Percentiles rank a stretch among this genome's conserved stretches.
These are phyloP conservation scores for Madurella fahalii DNA, from an alignment of 2,329 filamentous ascomycete genomes.

Conservation along the genomic window DNA sequence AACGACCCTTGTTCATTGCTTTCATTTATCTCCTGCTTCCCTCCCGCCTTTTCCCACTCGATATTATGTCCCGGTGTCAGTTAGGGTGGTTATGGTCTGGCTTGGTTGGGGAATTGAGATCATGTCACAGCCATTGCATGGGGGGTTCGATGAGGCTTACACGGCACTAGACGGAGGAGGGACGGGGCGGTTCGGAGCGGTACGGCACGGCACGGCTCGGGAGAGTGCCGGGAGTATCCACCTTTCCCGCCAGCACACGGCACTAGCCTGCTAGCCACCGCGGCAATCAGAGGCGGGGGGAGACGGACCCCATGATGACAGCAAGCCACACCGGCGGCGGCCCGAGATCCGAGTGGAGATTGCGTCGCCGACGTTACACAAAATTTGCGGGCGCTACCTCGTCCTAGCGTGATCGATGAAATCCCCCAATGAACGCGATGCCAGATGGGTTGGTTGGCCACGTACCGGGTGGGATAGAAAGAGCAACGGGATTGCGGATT, in stretches of 20 bases:
- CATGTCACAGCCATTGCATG: background rate
- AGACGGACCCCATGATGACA: background rate
- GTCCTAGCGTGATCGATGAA: background rate
- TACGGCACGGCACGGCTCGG: constrained; percentile 20
- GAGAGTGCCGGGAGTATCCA: constrained; percentile 11
- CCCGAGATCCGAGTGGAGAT: background rate
- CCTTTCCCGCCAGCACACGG: constrained; percentile 4
- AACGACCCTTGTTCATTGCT: background rate
- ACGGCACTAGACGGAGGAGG: constrained; percentile 3
- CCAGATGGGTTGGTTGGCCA: background rate
- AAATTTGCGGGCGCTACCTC: background rate
- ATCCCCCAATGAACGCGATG: constrained; percentile 1
- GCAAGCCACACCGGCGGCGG: constrained; percentile 1
- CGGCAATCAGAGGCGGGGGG: background rate
- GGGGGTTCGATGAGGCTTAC: background rate
- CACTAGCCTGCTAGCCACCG: background rate
- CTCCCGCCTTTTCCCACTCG: background rate
- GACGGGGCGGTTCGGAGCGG: constrained; percentile 15
- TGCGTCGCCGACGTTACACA: constrained; percentile 1
- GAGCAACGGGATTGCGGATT: constrained; percentile 2
- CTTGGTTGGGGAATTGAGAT: background rate
- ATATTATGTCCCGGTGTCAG: background rate
- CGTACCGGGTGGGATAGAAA: constrained; percentile 8
- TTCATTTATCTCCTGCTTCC: background rate
- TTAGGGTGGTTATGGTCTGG: background rate